A percentile compares a stretch with the other conserved stretches of the same genome.
Evolutionary conservation across 2,329 filamentous ascomycete species (phyloP).

Genomic region (Ascochyta clinopodiicola): DNA sequence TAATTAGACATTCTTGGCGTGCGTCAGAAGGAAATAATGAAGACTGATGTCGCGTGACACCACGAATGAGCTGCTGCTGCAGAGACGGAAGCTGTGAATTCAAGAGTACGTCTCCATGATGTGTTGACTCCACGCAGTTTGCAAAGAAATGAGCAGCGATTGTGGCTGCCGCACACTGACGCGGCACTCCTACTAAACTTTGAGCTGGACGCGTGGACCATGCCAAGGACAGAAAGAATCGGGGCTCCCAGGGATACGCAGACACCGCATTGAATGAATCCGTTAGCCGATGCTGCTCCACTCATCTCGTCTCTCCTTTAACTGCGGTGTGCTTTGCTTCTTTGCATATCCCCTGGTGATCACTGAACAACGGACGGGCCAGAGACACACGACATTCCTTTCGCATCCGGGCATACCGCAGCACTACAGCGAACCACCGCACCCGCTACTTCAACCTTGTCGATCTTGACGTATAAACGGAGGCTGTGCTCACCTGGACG

Average conservation of each 20-base stretch:
- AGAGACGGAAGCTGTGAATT: background rate
- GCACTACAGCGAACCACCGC: slow-evolving; percentile 1
- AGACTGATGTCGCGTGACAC: slow-evolving; percentile 10
- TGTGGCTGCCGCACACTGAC: slow-evolving; percentile 6
- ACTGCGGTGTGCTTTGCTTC: slow-evolving; percentile 1
- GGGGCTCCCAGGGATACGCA: slow-evolving; percentile 13
- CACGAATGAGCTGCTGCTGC: background rate
- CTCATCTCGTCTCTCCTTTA: slow-evolving; percentile 16
- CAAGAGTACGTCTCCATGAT: background rate
- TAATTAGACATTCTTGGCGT: slow-evolving; percentile 5
- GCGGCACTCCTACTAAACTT: slow-evolving; percentile 9
- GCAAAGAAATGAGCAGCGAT: slow-evolving; percentile 3
- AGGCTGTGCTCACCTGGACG: slow-evolving; percentile 12
- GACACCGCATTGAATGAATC: slow-evolving; percentile 7
- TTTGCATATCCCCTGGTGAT: background rate
- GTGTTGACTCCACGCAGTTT: too few relatives aligned
- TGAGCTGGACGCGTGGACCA: slow-evolving; percentile 13
- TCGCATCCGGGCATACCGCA: slow-evolving; percentile 6
- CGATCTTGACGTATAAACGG: slow-evolving; percentile 9
- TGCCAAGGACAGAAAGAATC: slow-evolving; percentile 14
- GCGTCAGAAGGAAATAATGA: slow-evolving; percentile 6
- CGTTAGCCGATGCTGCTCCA: slow-evolving; percentile 11
- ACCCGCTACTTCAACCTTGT: slow-evolving; percentile 6
- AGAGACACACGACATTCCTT: slow-evolving; percentile 5
- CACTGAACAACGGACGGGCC: background rate